A percentile compares a stretch with the other conserved stretches of the same genome.
These are phyloP conservation scores for Podospora comata DNA, from an alignment of 495 filamentous ascomycete species.

Conservation along the genomic window DNA sequence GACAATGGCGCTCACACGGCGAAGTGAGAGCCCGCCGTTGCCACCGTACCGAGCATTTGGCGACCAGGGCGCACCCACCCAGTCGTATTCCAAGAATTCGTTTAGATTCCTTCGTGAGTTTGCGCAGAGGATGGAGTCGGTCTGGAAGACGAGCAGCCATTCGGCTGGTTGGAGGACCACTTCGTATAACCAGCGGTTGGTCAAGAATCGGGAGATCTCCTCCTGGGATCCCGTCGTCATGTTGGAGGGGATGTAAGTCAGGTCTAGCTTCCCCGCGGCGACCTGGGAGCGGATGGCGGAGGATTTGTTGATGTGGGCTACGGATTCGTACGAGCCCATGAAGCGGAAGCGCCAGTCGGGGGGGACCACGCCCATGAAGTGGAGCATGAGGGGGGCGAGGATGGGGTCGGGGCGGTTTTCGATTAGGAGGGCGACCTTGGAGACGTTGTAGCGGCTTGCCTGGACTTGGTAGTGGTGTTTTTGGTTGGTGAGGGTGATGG, in stretches of 20 bases:
- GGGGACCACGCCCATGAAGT: slow-evolving; percentile 51
- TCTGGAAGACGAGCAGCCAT: slow-evolving; percentile 49
- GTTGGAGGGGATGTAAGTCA: slow-evolving; percentile 44
- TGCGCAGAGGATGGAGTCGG: slow-evolving; percentile 50
- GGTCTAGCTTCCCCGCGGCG: slow-evolving; percentile 43
- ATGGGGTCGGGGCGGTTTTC: slow-evolving; percentile 45
- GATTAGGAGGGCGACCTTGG: slow-evolving; percentile 51
- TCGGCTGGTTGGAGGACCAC: slow-evolving; percentile 42
- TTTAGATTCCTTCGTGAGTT: slow-evolving; percentile 45
- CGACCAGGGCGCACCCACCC: slow-evolving; percentile 53
- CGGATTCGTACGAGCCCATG: slow-evolving; percentile 43
- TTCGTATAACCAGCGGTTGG: slow-evolving; percentile 46
- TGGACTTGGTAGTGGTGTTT: slow-evolving; percentile 24
- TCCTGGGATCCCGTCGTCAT: slow-evolving; percentile 45
- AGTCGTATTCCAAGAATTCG: slow-evolving; percentile 50
- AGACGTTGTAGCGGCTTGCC: slow-evolving; percentile 41
- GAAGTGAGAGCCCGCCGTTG: slow-evolving; percentile 48
- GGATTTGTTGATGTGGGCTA: slow-evolving; percentile 37
- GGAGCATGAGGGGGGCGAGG: slow-evolving; percentile 47
- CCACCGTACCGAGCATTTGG: slow-evolving; percentile 42
- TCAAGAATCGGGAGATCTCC: slow-evolving; percentile 46
- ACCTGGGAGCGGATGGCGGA: slow-evolving; percentile 40
- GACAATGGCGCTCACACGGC: slow-evolving; percentile 47
- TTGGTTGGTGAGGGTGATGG: slow-evolving; percentile 27
- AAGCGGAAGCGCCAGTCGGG: slow-evolving; percentile 54